Percentiles rank a stretch among this genome's conserved stretches.
These are phyloP conservation scores for Yamadazyma insecticola DNA, from an alignment of 805 yeast species.

Conservation along the genomic window DNA sequence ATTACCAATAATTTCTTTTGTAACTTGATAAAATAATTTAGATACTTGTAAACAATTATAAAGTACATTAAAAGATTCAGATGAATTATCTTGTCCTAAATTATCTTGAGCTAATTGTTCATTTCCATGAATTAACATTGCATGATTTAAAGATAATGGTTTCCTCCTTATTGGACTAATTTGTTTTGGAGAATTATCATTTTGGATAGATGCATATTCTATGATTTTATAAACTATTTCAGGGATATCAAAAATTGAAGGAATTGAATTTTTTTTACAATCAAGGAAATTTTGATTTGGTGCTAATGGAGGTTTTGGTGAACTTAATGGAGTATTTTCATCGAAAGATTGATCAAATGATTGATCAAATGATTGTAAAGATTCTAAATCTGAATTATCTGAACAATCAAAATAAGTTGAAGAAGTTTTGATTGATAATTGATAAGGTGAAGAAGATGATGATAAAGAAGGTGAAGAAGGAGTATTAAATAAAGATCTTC, in stretches of 20 bases:
- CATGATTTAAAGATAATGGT: slow-evolving; percentile 67
- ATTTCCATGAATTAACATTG: slow-evolving; percentile 60
- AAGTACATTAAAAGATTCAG: slow-evolving; percentile 23
- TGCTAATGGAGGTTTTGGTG: no score
- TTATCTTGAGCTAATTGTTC: slow-evolving; percentile 42
- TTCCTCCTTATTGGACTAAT: slow-evolving; percentile 55
- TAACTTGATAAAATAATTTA: slow-evolving; percentile 55
- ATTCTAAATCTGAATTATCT: slow-evolving; percentile 30
- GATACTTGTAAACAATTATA: slow-evolving; percentile 67
- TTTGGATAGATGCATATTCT: slow-evolving; percentile 52
- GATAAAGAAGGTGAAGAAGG: no score
- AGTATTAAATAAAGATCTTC: no score
- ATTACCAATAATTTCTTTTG: slow-evolving; percentile 51
- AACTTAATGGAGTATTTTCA: slow-evolving; percentile 7
- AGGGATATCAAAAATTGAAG: slow-evolving; percentile 64
- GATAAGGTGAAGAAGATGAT: no score
- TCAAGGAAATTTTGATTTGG: neutral
- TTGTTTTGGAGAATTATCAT: slow-evolving; percentile 56
- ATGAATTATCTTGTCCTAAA: slow-evolving; percentile 22
- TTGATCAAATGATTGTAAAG: no score
- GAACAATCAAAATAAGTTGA: no score
- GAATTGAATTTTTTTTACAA: no score
- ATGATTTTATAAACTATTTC: slow-evolving; percentile 66
- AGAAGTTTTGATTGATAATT: no score
- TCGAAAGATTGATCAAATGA: no score